These are phyloP conservation scores for Ophiostoma sp. DNA, from an alignment of 2,329 filamentous ascomycete species.

Conservation along the genomic window DNA sequence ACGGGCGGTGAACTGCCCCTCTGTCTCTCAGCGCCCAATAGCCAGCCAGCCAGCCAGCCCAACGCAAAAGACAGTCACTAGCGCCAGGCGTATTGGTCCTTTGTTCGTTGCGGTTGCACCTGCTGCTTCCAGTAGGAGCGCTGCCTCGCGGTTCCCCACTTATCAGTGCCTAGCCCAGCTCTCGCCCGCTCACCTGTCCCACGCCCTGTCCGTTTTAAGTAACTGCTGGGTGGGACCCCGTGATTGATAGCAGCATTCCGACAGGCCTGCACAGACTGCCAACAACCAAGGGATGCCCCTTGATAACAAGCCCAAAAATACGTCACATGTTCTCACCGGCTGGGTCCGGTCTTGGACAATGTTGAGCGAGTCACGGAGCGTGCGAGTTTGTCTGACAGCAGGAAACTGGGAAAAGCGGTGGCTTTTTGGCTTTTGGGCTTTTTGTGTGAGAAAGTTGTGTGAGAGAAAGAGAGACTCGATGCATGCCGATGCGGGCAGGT, in stretches of 20 bases:
- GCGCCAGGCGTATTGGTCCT: background rate
- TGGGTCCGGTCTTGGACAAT: slow-evolving; percentile 16
- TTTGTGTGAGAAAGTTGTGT: background rate
- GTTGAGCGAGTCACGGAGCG: background rate
- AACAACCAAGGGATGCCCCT: background rate
- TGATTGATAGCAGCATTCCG: slow-evolving; percentile 26
- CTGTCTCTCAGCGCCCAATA: background rate
- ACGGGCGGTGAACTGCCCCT: slow-evolving; percentile 2
- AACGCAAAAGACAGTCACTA: background rate
- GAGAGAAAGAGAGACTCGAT: background rate
- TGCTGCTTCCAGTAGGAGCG: slow-evolving; percentile 18
- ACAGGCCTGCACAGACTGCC: background rate
- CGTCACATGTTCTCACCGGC: slow-evolving; percentile 25
- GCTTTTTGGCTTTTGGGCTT: background rate
- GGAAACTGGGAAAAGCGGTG: background rate
- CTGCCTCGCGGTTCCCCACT: background rate
- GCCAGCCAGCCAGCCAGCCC: background rate
- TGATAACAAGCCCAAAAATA: slow-evolving; percentile 23
- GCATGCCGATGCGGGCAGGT: slow-evolving; percentile 20
- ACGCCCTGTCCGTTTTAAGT: slow-evolving; percentile 18
- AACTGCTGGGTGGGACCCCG: slow-evolving; percentile 18
- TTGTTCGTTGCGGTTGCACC: background rate
- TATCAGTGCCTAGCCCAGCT: background rate
- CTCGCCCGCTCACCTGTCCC: slow-evolving; percentile 13
- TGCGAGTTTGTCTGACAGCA: slow-evolving; percentile 19